These are phyloP conservation scores for Leccinum aurantiacum DNA, from an alignment of 768 basidiomycete species.

Conservation along the genomic window DNA sequence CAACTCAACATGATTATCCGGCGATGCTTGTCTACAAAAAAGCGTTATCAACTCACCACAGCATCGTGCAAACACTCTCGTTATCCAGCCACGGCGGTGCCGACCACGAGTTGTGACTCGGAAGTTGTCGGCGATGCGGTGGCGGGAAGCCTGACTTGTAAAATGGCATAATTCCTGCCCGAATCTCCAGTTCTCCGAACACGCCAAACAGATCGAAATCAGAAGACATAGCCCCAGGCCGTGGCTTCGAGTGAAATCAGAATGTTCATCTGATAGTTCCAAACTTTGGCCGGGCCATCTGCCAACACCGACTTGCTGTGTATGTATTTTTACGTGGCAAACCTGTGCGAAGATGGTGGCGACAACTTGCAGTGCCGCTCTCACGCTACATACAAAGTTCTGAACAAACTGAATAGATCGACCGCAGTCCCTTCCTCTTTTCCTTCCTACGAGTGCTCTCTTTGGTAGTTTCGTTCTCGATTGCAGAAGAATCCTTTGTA, in stretches of 20 bases:
- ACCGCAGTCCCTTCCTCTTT: slow-evolving; percentile 29
- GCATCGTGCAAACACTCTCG: not conserved
- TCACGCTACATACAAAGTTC: slow-evolving; percentile 13
- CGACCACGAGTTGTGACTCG: not conserved
- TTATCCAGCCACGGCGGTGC: not conserved
- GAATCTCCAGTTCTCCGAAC: not conserved
- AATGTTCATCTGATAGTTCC: not conserved
- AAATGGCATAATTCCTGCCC: not conserved
- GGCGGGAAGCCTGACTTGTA: not conserved
- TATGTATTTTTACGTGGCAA: not conserved
- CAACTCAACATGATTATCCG: not conserved
- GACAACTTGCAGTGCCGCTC: no score
- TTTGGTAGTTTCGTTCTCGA: slow-evolving; percentile 15
- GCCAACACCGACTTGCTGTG: not conserved
- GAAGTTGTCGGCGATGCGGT: not conserved
- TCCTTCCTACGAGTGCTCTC: slow-evolving; percentile 14
- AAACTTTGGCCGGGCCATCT: no score
- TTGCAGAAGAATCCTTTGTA: slow-evolving; percentile 10
- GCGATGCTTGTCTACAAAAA: not conserved
- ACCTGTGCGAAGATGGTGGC: no score
- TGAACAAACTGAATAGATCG: slow-evolving; percentile 30
- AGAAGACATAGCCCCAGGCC: no score
- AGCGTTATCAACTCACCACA: not conserved
- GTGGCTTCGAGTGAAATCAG: no score
- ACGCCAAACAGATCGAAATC: not conserved